Evolutionary conservation across 768 basidiomycete genomes (phyloP).

Genomic region (Boletus rubropictus): DNA sequence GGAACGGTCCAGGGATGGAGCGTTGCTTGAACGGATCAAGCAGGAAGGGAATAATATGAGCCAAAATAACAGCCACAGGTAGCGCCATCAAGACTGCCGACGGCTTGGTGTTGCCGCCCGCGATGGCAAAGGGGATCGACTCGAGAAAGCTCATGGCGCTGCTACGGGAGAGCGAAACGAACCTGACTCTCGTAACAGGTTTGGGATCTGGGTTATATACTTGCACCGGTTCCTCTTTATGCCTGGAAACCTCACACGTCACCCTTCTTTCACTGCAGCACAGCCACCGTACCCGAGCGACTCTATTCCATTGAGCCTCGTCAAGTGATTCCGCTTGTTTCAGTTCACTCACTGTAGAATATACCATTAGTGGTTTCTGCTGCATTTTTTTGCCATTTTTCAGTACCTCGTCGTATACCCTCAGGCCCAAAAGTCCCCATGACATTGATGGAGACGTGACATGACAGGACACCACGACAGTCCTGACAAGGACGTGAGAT

Average conservation of each 20-base stretch:
- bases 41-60: slow-evolving; percentile 45
- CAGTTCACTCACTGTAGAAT: too few relatives aligned
- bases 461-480: too few relatives aligned
- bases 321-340: too few relatives aligned
- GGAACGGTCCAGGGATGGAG: slow-evolving; percentile 58
- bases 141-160: slow-evolving; percentile 14
- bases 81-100: slow-evolving; percentile 9
- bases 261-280: too few relatives aligned
- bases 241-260: not conserved
- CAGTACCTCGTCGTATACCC: too few relatives aligned
- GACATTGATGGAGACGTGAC: too few relatives aligned
- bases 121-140: slow-evolving; percentile 7
- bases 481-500: too few relatives aligned
- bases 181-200: not conserved
- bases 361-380: too few relatives aligned
- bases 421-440: too few relatives aligned
- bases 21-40: slow-evolving; percentile 56
- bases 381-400: too few relatives aligned
- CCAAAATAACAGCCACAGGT: slow-evolving; percentile 16
- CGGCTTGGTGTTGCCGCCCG: not conserved
- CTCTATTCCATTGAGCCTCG: too few relatives aligned
- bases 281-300: too few relatives aligned
- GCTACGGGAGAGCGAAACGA: slow-evolving; percentile 1
- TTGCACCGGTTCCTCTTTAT: slow-evolving; percentile 5
- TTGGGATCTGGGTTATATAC: not conserved